A percentile compares a stretch with the other conserved stretches of the same genome.
These are phyloP conservation scores for Lachnum nothofagi DNA, from an alignment of 2,329 filamentous ascomycete genomes.

Conservation along the genomic window DNA sequence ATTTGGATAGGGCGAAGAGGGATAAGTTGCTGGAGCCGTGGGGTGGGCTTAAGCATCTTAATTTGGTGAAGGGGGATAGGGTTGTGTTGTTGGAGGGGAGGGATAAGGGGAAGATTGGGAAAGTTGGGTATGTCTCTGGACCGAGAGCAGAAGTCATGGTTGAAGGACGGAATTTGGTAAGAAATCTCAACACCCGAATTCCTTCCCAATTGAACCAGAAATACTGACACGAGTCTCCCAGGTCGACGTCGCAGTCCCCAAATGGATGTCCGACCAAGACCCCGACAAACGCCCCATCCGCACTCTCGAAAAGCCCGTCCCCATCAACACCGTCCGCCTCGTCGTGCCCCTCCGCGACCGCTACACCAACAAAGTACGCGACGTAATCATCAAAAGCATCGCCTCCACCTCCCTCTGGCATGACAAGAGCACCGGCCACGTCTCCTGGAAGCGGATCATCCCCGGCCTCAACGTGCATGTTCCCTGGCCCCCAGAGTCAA, in stretches of 20 bases:
- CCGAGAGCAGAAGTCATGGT: conserved; percentile 56
- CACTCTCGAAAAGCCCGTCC: conserved; percentile 51
- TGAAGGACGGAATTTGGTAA: conserved; percentile 59
- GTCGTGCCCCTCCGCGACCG: conserved; percentile 70
- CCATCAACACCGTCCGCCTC: conserved; percentile 70
- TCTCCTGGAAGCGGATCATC: conserved; percentile 55
- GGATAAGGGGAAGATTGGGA: conserved; percentile 78
- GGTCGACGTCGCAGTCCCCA: conserved; percentile 39
- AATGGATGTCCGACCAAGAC: conserved; percentile 39
- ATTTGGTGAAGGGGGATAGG: conserved; percentile 65
- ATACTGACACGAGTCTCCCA: conserved; percentile 17
- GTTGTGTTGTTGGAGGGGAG: conserved; percentile 75
- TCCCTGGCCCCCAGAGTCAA: conserved; percentile 63
- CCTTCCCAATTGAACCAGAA: background rate
- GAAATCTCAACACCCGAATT: conserved; percentile 23
- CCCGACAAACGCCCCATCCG: conserved; percentile 39
- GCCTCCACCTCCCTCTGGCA: conserved; percentile 46
- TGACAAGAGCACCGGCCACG: conserved; percentile 46
- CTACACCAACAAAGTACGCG: conserved; percentile 58
- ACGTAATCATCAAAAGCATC: conserved; percentile 73
- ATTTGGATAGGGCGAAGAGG: conserved; percentile 14
- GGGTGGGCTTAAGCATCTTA: conserved; percentile 46
- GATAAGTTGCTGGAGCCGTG: conserved; percentile 31
- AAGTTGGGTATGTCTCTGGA: conserved; percentile 53
- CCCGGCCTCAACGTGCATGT: conserved; percentile 67